Evolutionary conservation across 768 basidiomycete species (phyloP), one percentile per base, ranked within the genome.

Genomic region (Termitomyces sp.): DNA sequence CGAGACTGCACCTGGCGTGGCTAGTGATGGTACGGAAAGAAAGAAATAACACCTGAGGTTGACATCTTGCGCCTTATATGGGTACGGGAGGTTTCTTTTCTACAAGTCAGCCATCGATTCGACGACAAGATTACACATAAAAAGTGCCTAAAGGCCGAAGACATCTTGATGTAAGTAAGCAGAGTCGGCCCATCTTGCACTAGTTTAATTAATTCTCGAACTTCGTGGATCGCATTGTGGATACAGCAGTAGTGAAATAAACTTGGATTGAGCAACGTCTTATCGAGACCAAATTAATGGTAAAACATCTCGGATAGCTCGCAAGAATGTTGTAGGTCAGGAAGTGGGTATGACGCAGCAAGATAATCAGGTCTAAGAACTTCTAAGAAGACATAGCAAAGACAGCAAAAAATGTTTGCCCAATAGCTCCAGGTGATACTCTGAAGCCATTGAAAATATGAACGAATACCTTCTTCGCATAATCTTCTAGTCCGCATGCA

Each of bases 31-130:
- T 61, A 48, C n/a, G 54, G 39, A 6, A 62, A 44, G 49, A 58
- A 50, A 62, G 59, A 53, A 51, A 55, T 60, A 57, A 49, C 44
- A 52, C 16, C 8, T 39, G 55, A 55, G 36, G 39, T 41, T 57
- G 46, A 46, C 56, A 42, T 20, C 24, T 34, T 53, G 42, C 34
- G 18, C 49, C 9, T 53, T 57, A 56, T 57, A 60, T 43, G 29
- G 5, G 16, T 57, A 60, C 32, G 29, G 5, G 16, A 44, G 14
- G 18, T 32, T 20, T 34, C 27, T 10, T 18, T 24, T 1, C 32
- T 50, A 16, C 49, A 36, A 16, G 53, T 54, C 53, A 54, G 53
- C 53, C 53, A 44, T 20, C 42, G 6, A 18, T 37, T 9, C 16
- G 16, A 46, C 3, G 29, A 16, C 31, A 32, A 12, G 14, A 13